Conservation (phyloP, 768 basidiomycete genomes). For the Myochromella boudieri region DNA sequence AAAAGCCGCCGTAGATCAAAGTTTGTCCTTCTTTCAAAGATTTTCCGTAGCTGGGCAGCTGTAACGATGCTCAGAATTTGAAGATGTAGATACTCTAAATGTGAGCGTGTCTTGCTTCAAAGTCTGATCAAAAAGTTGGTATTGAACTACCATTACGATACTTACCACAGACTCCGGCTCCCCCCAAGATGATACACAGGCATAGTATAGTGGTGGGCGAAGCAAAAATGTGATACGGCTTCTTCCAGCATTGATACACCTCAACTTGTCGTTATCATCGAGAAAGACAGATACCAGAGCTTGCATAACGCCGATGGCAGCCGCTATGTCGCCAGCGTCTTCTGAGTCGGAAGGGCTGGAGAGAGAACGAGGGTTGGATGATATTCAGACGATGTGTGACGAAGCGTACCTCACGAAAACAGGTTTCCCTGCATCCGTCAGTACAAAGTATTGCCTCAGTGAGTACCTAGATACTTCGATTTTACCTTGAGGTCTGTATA, state of each 20-base stretch:
- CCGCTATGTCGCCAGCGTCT: constrained; percentile 67
- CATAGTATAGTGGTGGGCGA: constrained; percentile 88
- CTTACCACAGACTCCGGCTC: constrained; percentile 96
- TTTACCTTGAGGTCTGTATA: constrained; percentile 10
- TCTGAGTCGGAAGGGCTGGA: constrained; percentile 51
- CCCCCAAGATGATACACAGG: constrained; percentile 88
- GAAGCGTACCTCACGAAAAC: constrained; percentile 79
- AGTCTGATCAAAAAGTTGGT: constrained; percentile 27
- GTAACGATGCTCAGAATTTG: constrained; percentile 92
- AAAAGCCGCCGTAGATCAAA: constrained; percentile 83
- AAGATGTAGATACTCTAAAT: constrained; percentile 93
- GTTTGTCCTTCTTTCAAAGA: constrained; percentile 88
- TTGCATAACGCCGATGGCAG: constrained; percentile 89
- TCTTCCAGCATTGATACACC: constrained; percentile 82
- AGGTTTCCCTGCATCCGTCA: constrained; percentile 97
- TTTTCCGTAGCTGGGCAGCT: constrained; percentile 75
- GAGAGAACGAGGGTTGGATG: background rate
- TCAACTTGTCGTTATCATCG: constrained; percentile 84
- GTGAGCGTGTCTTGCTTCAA: constrained; percentile 84
- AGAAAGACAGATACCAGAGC: constrained; percentile 95
- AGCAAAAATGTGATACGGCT: constrained; percentile 85
- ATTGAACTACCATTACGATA: constrained; percentile 10
- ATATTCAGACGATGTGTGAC: background rate
- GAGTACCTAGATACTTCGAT: constrained; percentile 39
- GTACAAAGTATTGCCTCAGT: constrained; percentile 83